Percentiles rank a stretch among this genome's conserved stretches.
phyloP scores from a whole-genome alignment of 1,284 basidiomycete species.

The Leccinum pallidistipes region DNA sequence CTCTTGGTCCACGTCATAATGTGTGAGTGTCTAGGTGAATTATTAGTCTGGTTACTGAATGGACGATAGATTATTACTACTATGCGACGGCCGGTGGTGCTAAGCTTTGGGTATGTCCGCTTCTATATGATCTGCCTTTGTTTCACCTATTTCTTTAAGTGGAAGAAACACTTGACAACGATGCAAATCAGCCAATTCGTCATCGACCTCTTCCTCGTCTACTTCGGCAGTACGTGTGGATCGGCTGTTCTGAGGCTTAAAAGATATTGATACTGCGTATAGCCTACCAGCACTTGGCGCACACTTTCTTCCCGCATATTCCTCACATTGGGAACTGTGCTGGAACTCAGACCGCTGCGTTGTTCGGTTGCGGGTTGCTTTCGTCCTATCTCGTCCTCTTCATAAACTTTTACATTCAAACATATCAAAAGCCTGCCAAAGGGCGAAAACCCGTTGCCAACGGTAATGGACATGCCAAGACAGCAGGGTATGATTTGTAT shows the following conservation, averaged over 20 bases:
- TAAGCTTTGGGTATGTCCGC: slow-evolving; percentile 84
- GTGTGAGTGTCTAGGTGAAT: slow-evolving; percentile 61
- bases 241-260: slow-evolving; percentile 3
- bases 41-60: slow-evolving; percentile 6
- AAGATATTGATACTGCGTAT: slow-evolving; percentile 20
- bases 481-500: slow-evolving; percentile 20
- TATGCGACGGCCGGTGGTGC: slow-evolving; percentile 94
- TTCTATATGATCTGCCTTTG: not conserved
- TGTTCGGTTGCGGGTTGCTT: slow-evolving; percentile 87
- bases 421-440: slow-evolving; percentile 67
- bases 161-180: slow-evolving; percentile 95
- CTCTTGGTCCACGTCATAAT: slow-evolving; percentile 96
- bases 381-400: slow-evolving; percentile 90
- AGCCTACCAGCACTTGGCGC: slow-evolving; percentile 86
- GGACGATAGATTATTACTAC: slow-evolving; percentile 87
- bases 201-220: slow-evolving; percentile 86
- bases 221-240: slow-evolving; percentile 83
- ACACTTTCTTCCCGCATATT: slow-evolving; percentile 59
- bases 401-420: slow-evolving; percentile 88
- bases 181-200: slow-evolving; percentile 97
- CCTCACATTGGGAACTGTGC: slow-evolving; percentile 83
- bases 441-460: slow-evolving; percentile 40
- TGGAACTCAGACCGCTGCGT: slow-evolving; percentile 84
- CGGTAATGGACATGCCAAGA: slow-evolving; percentile 36
- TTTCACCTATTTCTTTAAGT: slow-evolving; percentile 51